Conservation (phyloP, 2,329 filamentous ascomycete genomes). For the Fusarium agapanthi region DNA sequence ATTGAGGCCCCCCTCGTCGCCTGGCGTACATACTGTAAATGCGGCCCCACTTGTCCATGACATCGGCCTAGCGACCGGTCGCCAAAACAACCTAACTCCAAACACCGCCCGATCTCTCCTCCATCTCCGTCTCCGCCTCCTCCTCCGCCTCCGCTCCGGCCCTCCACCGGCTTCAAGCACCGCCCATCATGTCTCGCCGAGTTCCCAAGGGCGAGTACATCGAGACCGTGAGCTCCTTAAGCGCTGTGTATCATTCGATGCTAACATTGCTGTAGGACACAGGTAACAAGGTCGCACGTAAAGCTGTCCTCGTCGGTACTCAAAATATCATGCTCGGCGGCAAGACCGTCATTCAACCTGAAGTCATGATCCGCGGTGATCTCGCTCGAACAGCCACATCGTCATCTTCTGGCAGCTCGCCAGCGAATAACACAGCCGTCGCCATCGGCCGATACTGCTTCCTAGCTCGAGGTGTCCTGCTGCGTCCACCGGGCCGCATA, state of each 20-base stretch:
- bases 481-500: constrained; percentile 84
- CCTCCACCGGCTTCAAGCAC: constrained; percentile 13
- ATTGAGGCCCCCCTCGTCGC: background rate
- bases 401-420: constrained; percentile 50
- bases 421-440: constrained; percentile 72
- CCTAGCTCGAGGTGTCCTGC: constrained; percentile 77
- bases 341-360: constrained; percentile 94
- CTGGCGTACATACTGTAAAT: background rate
- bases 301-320: constrained; percentile 89
- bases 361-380: constrained; percentile 93
- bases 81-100: constrained; percentile 2
- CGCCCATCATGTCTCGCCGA: constrained; percentile 74
- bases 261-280: constrained; percentile 73
- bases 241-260: background rate
- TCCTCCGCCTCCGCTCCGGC: constrained; percentile 14
- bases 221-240: constrained; percentile 75
- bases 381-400: constrained; percentile 69
- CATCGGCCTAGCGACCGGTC: constrained; percentile 16
- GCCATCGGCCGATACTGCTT: constrained; percentile 93
- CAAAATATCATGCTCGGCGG: constrained; percentile 98
- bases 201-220: constrained; percentile 91
- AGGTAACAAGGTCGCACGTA: constrained; percentile 96
- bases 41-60: constrained; percentile 33
- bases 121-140: background rate
- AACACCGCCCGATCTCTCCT: constrained; percentile 25